phyloP scores from a whole-genome alignment of 805 yeast genomes.

The Starmerella cellae region DNA sequence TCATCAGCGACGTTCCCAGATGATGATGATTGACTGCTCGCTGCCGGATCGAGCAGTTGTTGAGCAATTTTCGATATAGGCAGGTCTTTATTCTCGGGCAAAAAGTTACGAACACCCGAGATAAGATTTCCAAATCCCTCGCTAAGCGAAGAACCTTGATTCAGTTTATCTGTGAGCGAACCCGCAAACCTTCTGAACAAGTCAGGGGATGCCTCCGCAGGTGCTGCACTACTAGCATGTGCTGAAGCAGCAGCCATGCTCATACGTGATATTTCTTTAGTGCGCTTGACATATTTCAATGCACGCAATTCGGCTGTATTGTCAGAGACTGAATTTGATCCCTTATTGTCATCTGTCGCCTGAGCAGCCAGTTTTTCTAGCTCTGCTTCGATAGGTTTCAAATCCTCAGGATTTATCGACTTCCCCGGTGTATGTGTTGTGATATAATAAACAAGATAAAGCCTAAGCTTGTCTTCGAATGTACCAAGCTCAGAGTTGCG shows the following conservation, averaged over 20 bases:
- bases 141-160: slow-evolving; percentile 73
- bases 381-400: slow-evolving; percentile 49
- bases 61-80: slow-evolving; percentile 87
- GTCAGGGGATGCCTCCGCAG: slow-evolving; percentile 24
- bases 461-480: slow-evolving; percentile 64
- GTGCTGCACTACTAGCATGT: slow-evolving; percentile 18
- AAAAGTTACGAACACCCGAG: slow-evolving; percentile 69
- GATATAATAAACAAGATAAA: slow-evolving; percentile 62
- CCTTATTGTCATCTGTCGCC: neutral
- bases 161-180: slow-evolving; percentile 57
- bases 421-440: slow-evolving; percentile 28
- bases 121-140: slow-evolving; percentile 86
- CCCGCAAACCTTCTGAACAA: slow-evolving; percentile 46
- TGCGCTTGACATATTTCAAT: slow-evolving; percentile 59
- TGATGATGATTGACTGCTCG: slow-evolving; percentile 24
- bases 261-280: slow-evolving; percentile 59
- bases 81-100: slow-evolving; percentile 77
- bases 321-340: slow-evolving; percentile 21
- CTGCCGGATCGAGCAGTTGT: slow-evolving; percentile 71
- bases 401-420: slow-evolving; percentile 35
- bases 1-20: slow-evolving; percentile 39
- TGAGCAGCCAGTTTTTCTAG: slow-evolving; percentile 27
- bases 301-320: slow-evolving; percentile 51
- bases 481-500: slow-evolving; percentile 47
- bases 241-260: slow-evolving; percentile 25